Evolutionary conservation across 1,284 basidiomycete species (phyloP).

Genomic region (Microbotryomycetes sp.): DNA sequence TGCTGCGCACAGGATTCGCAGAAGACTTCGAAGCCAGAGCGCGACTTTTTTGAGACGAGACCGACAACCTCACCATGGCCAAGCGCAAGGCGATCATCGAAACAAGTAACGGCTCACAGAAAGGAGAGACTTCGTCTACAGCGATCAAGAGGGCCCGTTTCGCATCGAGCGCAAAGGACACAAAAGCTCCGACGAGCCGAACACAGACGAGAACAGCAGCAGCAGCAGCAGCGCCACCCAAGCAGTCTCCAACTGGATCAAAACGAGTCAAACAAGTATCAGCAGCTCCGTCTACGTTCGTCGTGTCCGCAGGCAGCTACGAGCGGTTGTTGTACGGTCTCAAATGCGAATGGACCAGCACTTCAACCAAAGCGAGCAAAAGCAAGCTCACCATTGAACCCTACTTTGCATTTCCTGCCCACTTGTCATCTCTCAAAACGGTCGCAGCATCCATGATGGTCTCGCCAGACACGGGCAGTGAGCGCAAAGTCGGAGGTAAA

Average conservation of each 20-base stretch:
- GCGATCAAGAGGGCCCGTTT: neutral
- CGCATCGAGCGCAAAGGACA: neutral
- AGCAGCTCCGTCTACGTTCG: slow-evolving; percentile 55
- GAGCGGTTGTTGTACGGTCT: slow-evolving; percentile 93
- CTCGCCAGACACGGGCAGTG: slow-evolving; percentile 45
- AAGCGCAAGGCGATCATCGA: too few species aligned
- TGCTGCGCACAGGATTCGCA: too few species aligned
- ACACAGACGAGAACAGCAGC: neutral
- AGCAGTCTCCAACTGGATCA: neutral
- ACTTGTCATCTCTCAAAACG: slow-evolving; percentile 84
- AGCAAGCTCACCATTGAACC: slow-evolving; percentile 55
- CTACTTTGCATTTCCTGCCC: slow-evolving; percentile 92
- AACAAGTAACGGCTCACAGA: too few species aligned
- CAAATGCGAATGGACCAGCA: slow-evolving; percentile 46
- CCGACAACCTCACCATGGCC: too few species aligned
- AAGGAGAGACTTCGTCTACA: too few species aligned
- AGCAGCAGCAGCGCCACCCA: neutral
- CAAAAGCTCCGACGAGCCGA: too few species aligned
- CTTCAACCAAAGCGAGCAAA: slow-evolving; percentile 1
- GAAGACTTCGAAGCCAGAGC: too few species aligned
- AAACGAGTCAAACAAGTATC: neutral
- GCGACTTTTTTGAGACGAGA: too few species aligned
- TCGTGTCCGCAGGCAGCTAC: slow-evolving; percentile 84
- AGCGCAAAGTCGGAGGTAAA: slow-evolving; percentile 61
- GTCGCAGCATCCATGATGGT: slow-evolving; percentile 59